Base-by-base conservation (phyloP, 2,329 filamentous ascomycete genomes). In the Didymosphaeria variabile region DNA sequence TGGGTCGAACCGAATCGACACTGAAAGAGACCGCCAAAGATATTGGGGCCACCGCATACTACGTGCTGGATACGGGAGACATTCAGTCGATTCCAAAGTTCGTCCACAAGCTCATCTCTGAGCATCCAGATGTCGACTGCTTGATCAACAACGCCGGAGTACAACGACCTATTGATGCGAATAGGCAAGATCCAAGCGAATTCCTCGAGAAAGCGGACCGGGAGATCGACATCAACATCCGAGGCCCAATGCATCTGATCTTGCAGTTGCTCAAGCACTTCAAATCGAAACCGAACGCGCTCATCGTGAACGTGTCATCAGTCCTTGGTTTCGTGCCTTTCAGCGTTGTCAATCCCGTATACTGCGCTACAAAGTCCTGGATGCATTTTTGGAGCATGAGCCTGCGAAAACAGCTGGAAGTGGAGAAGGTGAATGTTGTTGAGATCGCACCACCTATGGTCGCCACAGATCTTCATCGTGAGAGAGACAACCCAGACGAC, bases 101-200 rank as follows among this genome's bases (percentile, higher is more conserved):
- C 62, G 74, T 84, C 56, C 59, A 79, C 45, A 79, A 77, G 17
- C 68, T 88, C 45, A 81, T 78, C 3, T 64, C 61, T 2, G 81
- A 86, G 6, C 82, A 88, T 66, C 84, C 83, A 0, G 82, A 86
- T 6, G 70, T 88, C 2, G 85, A 88, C 72, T 88, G 85, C 64
- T 69, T 88, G 0, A 77, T 88, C 69, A 88, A 88, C 75, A 88
- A 88, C 57, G 86, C 86, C 0, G 86, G 85, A 1, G 83, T 88
- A 0, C 86, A 88, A 69, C 75, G 84, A 2, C 86, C 85, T 0
- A 79, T 88, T 1, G 72, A 84, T 17, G 77, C 85, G 0, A 79
- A 77, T 44, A 69, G 77, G 19, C 72, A 76, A 68, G 62, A 64
- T 9, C 57, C 62, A 13, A 66, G 59, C 21, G 79, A 83, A 31